Evolutionary conservation across 495 filamentous ascomycete species (phyloP), one percentile per base, ranked within the genome.

Genomic region (Wilcoxina mikolae): DNA sequence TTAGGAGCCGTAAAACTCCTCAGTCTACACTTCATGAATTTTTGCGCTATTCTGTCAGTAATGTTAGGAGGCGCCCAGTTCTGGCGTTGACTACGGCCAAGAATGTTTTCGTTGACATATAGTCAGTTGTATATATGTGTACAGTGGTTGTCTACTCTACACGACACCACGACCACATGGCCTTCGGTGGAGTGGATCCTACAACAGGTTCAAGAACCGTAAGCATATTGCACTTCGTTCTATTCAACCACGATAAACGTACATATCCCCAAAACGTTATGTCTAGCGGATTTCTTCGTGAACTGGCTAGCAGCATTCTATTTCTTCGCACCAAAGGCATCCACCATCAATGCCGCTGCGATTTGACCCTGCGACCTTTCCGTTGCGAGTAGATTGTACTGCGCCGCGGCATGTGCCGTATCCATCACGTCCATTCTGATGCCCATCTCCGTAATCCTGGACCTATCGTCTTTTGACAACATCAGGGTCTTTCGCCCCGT

Each of bases 341-440:
- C 53, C 51, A 60, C 56, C 38, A 98, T 75, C 73, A 98, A 66
- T 12, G 90, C 91, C 9, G 87, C 91, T 28, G 87, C 91, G 47
- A 96, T 80, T 67, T 85, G 79, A 18, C 73, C 69, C 10, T 88
- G 78, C 22, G 85, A 84, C 45, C 87, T 73, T 71, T 94, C 87
- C 43, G 85, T 93, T 39, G 83, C 86, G 44, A 94, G 70, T 59
- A 94, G 60, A 65, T 94, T 94, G 62, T 85, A 94, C 72, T 89
- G 87, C 51, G 87, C 82, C 17, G 89, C 88, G 20, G 91, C 91
- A 71, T 95, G 95, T 55, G 87, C 73, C 31, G 91, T 99, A 72
- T 95, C 91, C 67, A 85, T 76, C 11, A 95, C 76, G 61, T 99
- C 91, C 25, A 96, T 71, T 56, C 85, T 74, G 55, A 99, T 82